Conservation (phyloP, 176 grass and related monocot species). For the Saccharum officinarum region DNA sequence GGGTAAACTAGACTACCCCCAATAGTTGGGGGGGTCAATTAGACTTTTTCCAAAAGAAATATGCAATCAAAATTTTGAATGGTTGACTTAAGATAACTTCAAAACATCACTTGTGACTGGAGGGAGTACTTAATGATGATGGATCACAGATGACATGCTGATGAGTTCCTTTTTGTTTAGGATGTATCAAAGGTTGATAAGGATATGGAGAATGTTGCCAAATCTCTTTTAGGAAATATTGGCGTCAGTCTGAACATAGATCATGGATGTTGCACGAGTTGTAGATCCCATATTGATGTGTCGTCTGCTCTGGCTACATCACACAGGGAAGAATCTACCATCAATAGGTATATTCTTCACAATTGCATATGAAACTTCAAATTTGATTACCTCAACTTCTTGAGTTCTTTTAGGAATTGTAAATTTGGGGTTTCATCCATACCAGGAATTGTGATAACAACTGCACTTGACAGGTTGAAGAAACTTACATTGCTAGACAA, state of each 20-base stretch:
- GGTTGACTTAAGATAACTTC: background rate
- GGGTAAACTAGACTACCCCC: no score
- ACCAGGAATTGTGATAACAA: constrained; percentile 12
- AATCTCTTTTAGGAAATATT: constrained; percentile 46
- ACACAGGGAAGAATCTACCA: constrained; percentile 42
- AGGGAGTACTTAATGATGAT: background rate
- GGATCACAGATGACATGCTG: background rate
- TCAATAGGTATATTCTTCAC: constrained; percentile 47
- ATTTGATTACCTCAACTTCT: constrained; percentile 41
- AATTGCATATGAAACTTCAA: background rate
- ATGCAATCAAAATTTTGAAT: background rate
- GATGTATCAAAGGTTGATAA: constrained; percentile 50
- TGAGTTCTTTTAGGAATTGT: constrained; percentile 48
- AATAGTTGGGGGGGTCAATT: no score
- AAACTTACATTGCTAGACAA: constrained; percentile 44
- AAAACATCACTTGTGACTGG: background rate
- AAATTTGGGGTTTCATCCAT: constrained; percentile 1
- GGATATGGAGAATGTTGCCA: constrained; percentile 50
- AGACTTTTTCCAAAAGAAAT: no score
- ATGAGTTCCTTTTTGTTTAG: constrained; percentile 37
- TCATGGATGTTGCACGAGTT: constrained; percentile 80
- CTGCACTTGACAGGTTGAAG: constrained; percentile 53
- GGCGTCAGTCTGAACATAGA: constrained; percentile 42
- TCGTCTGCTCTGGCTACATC: constrained; percentile 47
- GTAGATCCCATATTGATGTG: constrained; percentile 57